These are phyloP conservation scores for Acanthamoeba triangularis DNA, from an alignment of 208 protist species.

Conservation along the genomic window DNA sequence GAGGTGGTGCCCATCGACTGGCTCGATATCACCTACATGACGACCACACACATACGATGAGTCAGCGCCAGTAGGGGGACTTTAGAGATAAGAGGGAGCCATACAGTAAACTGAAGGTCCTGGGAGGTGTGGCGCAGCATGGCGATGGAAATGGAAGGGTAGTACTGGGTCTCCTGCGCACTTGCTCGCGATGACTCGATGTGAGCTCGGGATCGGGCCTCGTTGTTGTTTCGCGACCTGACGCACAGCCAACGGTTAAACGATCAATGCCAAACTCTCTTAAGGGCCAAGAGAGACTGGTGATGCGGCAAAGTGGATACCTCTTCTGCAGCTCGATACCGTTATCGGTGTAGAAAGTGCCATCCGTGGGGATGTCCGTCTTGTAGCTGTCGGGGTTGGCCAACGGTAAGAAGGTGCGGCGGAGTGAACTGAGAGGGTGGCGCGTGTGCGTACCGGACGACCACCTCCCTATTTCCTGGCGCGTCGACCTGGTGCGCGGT, in stretches of 20 bases:
- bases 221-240: not conserved
- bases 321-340: slow-evolving; percentile 47
- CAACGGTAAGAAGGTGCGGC: no score
- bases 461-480: not conserved
- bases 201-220: slow-evolving; percentile 57
- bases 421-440: not conserved
- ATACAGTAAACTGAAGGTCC: not conserved
- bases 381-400: not conserved
- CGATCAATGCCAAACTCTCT: no score
- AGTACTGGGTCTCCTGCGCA: slow-evolving; percentile 65
- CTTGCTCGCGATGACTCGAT: not conserved
- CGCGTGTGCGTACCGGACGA: slow-evolving; percentile 4
- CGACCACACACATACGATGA: not conserved
- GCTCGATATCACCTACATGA: slow-evolving; percentile 50
- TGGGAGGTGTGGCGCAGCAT: not conserved
- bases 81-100: not conserved
- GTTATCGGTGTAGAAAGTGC: slow-evolving; percentile 59
- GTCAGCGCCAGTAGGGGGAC: not conserved
- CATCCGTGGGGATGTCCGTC: not conserved
- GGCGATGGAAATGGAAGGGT: slow-evolving; percentile 69
- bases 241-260: not conserved
- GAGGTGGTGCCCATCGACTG: slow-evolving; percentile 59
- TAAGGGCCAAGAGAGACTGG: not conserved
- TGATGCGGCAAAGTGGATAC: not conserved
- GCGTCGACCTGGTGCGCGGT: not conserved